Evolutionary conservation across 495 filamentous ascomycete genomes (phyloP), one percentile per base, ranked within the genome.

Genomic region (Penicillium crystallinum): DNA sequence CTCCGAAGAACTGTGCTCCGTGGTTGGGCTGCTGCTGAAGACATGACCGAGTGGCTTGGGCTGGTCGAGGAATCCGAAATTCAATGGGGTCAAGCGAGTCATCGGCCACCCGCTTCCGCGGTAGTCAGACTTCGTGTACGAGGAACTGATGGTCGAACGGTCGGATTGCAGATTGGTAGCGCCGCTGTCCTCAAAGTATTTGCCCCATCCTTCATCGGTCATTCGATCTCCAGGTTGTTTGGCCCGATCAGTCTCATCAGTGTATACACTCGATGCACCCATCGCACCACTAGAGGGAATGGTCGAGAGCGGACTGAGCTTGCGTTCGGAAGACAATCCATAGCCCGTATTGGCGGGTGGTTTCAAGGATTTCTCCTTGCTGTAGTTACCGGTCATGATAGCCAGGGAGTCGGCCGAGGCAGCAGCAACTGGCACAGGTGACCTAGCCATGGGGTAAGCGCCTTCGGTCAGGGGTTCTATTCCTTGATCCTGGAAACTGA

Each of bases 401-500:
- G 71, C 69, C 9, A 73, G 56, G 3, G 72, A 77, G 48, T 75
- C 72, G 29, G 57, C 55, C 1, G 78, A 82, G 67, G 72, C 67
- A 50, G 62, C 69, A 58, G 66, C 79, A 65, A 58, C 65, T 33
- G 73, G 73, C 55, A 63, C 68, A 1, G 68, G 62, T 53, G 57
- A 69, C 58, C 65, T 65, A 3, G 64, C 76, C 76, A 75, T 75
- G 42, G 69, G 69, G 35, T 67, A 73, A 8, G 72, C 62, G 25
- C 72, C 67, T 35, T 70, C 67, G 23, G 77, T 59, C 47, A 77
- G 62, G 49, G 80, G 71, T 59, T 77, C 73, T 53, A 74, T 79
- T 12, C 83, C 84, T 35, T 75, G 77, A 64, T 87, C 84, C 29
- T 78, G 78, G 66, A 86, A 86, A 65, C 81, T 83, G 41, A 86